A percentile compares a stretch with the other conserved stretches of the same genome.
phyloP scores from a whole-genome alignment of 75 land plant genomes.

The Larix kaempferi region DNA sequence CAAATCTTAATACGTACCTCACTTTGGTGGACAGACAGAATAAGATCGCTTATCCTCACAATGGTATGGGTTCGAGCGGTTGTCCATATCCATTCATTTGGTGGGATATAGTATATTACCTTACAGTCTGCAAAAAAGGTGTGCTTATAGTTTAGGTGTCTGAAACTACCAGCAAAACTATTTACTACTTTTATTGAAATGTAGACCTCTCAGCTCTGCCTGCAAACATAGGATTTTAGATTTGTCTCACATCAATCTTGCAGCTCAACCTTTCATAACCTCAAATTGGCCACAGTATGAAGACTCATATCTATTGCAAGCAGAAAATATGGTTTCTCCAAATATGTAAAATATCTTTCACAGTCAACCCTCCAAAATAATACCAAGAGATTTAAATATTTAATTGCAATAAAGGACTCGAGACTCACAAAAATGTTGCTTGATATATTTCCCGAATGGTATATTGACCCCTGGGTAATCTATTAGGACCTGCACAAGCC shows the following conservation, averaged over 20 bases:
- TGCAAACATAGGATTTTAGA: neutral
- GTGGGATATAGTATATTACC: slow-evolving; percentile 28
- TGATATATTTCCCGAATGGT: slow-evolving; percentile 26
- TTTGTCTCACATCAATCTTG: neutral
- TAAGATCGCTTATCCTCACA: slow-evolving; percentile 19
- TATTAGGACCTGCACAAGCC: slow-evolving; percentile 21
- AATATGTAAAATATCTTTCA: neutral
- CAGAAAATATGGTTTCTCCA: neutral
- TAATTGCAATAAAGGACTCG: neutral
- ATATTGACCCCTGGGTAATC: slow-evolving; percentile 27
- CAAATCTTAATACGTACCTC: slow-evolving; percentile 17
- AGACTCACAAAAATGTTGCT: slow-evolving; percentile 18
- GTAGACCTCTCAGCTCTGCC: neutral
- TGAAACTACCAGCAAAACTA: neutral
- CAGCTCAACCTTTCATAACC: neutral
- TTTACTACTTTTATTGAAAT: neutral
- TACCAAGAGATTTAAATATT: neutral
- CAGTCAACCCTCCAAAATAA: neutral
- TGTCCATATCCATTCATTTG: slow-evolving; percentile 32
- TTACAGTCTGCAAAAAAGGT: slow-evolving; percentile 15
- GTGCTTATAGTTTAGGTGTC: neutral
- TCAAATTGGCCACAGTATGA: neutral
- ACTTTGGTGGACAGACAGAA: slow-evolving; percentile 19
- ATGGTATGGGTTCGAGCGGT: slow-evolving; percentile 22
- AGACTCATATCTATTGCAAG: neutral